Evolutionary conservation across 345 rosid genomes (phyloP).

Genomic region (Pseudoturritis turrita): DNA sequence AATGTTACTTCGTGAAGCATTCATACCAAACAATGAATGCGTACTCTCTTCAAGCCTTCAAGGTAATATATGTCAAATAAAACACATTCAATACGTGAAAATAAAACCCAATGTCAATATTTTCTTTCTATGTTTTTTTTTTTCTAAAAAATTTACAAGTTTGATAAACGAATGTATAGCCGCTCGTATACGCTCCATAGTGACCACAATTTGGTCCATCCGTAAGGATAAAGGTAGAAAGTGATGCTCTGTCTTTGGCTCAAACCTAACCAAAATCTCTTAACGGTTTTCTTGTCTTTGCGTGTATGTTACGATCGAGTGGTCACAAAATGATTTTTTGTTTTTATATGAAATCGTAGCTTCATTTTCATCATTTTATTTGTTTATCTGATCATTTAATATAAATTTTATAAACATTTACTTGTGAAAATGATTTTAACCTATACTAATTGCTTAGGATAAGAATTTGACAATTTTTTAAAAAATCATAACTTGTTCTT

Average conservation of each 20-base stretch:
- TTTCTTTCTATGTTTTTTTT: neutral
- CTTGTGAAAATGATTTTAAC: neutral
- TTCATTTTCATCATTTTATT: neutral
- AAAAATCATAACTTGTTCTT: too few species aligned
- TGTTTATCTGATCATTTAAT: neutral
- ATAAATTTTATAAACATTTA: neutral
- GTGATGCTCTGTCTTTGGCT: constrained; percentile 32
- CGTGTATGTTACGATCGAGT: constrained; percentile 22
- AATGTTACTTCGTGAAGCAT: constrained; percentile 7
- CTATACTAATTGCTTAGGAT: neutral
- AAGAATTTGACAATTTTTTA: neutral
- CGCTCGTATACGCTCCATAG: neutral
- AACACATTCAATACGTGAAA: constrained; percentile 1
- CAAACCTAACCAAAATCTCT: constrained; percentile 4
- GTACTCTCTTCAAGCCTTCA: neutral
- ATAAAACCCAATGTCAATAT: neutral
- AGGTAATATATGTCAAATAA: neutral
- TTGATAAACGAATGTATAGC: neutral
- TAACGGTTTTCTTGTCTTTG: constrained; percentile 22
- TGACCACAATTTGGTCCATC: constrained; percentile 14
- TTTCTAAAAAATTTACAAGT: neutral
- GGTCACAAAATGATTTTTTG: constrained; percentile 1
- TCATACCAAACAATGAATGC: constrained; percentile 11
- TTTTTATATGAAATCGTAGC: neutral
- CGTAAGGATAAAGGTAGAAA: constrained; percentile 14